phyloP scores from a whole-genome alignment of 441 rosid genomes.

The Arabidopsis lyrata region DNA sequence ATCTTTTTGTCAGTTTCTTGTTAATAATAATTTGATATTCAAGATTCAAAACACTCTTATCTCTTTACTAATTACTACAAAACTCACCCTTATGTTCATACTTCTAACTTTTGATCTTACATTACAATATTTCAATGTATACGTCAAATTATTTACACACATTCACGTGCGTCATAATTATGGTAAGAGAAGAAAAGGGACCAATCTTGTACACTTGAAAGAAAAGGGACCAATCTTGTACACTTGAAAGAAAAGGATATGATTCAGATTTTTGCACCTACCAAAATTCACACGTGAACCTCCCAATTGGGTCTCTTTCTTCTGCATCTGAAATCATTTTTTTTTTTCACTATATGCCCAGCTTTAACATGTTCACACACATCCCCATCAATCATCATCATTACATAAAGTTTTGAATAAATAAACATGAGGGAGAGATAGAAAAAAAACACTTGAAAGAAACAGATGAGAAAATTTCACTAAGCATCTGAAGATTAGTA shows the following conservation, averaged over 20 bases:
- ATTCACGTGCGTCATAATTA: constrained; percentile 29
- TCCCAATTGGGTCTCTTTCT: background rate
- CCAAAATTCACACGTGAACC: constrained; percentile 38
- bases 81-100: background rate
- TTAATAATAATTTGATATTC: constrained; percentile 9
- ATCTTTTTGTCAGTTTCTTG: constrained; percentile 21
- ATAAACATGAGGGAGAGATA: constrained; percentile 31
- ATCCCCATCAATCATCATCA: constrained; percentile 48
- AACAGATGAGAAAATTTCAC: constrained; percentile 18
- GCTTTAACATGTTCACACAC: constrained; percentile 31
- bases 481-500: constrained; percentile 35
- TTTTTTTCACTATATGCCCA: constrained; percentile 26
- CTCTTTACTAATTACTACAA: background rate
- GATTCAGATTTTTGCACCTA: constrained; percentile 32
- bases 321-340: constrained; percentile 28
- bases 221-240: constrained; percentile 32
- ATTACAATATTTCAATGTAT: background rate
- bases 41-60: background rate
- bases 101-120: background rate
- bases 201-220: constrained; percentile 26
- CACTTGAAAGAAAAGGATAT: constrained; percentile 32
- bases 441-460: constrained; percentile 6
- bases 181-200: constrained; percentile 30
- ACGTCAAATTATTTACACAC: constrained; percentile 1
- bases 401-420: constrained; percentile 8